Evolutionary conservation across 805 yeast species (phyloP).

Genomic region (Ogataea philodendri): DNA sequence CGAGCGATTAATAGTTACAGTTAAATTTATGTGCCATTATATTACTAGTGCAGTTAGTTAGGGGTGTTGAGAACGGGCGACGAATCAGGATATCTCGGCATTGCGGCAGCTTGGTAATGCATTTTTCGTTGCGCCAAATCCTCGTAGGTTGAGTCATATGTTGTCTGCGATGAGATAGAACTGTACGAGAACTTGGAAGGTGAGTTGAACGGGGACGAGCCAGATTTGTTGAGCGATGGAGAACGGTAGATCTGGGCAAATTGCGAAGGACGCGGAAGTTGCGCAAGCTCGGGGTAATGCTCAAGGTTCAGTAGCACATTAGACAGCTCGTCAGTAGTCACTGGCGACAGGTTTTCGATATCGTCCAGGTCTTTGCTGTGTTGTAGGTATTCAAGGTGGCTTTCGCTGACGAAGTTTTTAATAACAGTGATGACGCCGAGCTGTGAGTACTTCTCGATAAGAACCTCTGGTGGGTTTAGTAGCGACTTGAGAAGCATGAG

Average conservation of each 20-base stretch:
- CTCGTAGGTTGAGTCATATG: conserved; percentile 30
- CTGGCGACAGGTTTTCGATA: conserved; percentile 14
- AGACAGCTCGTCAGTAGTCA: conserved; percentile 18
- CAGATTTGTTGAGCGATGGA: conserved; percentile 23
- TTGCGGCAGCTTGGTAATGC: conserved; percentile 10
- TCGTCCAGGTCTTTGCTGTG: conserved; percentile 23
- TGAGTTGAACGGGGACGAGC: conserved; percentile 30
- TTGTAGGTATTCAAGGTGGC: conserved; percentile 20
- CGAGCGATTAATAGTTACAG: conserved; percentile 9
- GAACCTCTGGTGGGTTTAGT: conserved; percentile 48
- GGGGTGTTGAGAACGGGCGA: conserved; percentile 25
- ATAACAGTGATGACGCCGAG: conserved; percentile 54
- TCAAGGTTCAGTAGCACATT: conserved; percentile 20
- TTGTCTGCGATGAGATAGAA: conserved; percentile 32
- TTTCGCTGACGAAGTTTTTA: conserved; percentile 31
- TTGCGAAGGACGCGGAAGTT: conserved; percentile 16
- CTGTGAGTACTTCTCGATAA: conserved; percentile 48
- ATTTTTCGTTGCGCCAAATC: conserved; percentile 20
- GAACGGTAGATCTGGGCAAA: conserved; percentile 22
- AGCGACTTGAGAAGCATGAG: conserved; percentile 44
- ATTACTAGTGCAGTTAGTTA: conserved; percentile 13
- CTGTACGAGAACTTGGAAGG: conserved; percentile 35
- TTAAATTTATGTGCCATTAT: conserved; percentile 9
- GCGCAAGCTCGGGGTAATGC: conserved; percentile 13
- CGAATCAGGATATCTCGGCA: conserved; percentile 25